Base-by-base conservation (phyloP, 2,329 filamentous ascomycete species). In the Acrocalymma vagum region DNA sequence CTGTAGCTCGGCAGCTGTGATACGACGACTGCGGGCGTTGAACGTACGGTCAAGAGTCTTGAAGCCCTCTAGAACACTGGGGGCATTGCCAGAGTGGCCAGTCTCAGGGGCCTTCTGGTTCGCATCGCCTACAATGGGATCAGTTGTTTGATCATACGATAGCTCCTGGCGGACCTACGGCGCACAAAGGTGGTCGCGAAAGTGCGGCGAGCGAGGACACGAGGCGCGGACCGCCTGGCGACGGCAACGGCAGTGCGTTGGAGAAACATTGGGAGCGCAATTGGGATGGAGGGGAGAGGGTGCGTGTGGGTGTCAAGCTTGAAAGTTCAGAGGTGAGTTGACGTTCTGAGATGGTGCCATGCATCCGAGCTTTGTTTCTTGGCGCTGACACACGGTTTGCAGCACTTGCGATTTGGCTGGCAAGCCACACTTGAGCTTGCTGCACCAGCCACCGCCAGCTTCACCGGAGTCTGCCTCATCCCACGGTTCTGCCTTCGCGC, bases 211-310 rank as follows among this genome's bases (percentile, higher is more conserved):
- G 69, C 65, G 45, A 69, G 48, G 50, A 71, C 71, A 49, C 62
- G 59, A 48, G 72, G 61, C 54, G 72, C 69, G 41, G 66, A 67
- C 57, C 73, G 74, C 67, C 73, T 69, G 46, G 69, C 69, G 51
- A 76, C 70, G 58, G 72, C 71, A 44, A 77, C 65, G 46, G 72
- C 75, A 50, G 75, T 76, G 65, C 76, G 75, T 58, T 77, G 74
- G 65, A 78, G 70, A 60, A 78, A 72, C 70, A 74, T 74, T 58
- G 60, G 61, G 62, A 46, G 48, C 44, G 60, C 60, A 65, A 69
- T 70, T 66, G 65, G 60, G 46, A 45, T 47, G 60, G 65, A 62
- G 56, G 52, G 64, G 63, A 62, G 67, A 64, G 59, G 43, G 43
- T 40, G 46, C 43, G 48, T 51, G 54, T 46, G 51, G 58, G 53